Base-by-base conservation (phyloP, 257 asterid genomes). In the Linderniella brevidens region DNA sequence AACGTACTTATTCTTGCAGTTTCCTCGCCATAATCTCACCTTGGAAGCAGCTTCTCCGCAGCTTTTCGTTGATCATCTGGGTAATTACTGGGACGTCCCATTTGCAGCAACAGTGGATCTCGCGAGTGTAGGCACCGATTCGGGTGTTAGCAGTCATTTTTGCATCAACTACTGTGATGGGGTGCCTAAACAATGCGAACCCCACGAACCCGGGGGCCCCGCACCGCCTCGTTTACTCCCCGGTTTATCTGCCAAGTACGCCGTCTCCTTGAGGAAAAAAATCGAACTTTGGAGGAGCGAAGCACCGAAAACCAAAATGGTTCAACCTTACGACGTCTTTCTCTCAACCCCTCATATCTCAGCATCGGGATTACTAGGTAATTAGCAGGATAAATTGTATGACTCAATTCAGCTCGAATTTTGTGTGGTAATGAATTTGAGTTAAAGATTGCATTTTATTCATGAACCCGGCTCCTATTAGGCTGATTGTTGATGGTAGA, bases 11-110 rank as follows among this genome's bases (percentile, higher is more conserved):
- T 44, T 50, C 35, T 42, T 61, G 64, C 77, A 85, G 95, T 78
- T 85, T 66, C 78, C 72, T 16, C 58, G 52, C 62, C 93, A 85
- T 59, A 53, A 78, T 64, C 70, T 85, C 1, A 73, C 69, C 4
- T 35, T 80, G 42, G 95, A 85, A 71, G 93, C 95, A 54, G 73
- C 92, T 58, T 70, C 74, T 45, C 92, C 87, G 0, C 67, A 68
- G 4, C 87, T 78, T 41, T 85, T 65, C 50, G 70, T 75, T 49
- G 92, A 80, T 64, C 56, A 62, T 56, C 52, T 53, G 12, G 95
- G 95, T 38, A 69, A 68, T 53, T 80, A 78, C 73, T 85, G 95
- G 95, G 84, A 80, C 55, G 77, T 76, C 36, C 95, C 95, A 0
- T 64, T 75, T 48, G 61, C 87, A 17, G 8, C 74, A 53, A 68